Conservation (phyloP, 306 rosid genomes). For the Pterocarpus macrocarpus region DNA sequence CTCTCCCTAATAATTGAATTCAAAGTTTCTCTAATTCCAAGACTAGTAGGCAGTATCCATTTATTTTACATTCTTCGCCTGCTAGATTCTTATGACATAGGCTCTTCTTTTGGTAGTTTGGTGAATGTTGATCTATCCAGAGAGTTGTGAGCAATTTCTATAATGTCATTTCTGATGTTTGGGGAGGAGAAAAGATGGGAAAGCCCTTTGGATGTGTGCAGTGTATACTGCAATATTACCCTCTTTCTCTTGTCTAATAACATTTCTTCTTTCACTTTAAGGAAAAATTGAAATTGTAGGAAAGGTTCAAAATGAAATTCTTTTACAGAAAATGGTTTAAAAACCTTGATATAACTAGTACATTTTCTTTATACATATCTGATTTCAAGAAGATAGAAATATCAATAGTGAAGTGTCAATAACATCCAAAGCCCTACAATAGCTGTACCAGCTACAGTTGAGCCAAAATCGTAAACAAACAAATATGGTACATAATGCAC, state of each 20-base stretch:
- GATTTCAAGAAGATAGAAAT: conserved; percentile 17
- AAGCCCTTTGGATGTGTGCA: background rate
- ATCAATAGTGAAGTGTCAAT: conserved; percentile 16
- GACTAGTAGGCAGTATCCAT: too few species aligned
- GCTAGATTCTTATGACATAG: too few species aligned
- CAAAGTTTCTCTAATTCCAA: too few species aligned
- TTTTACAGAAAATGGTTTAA: conserved; percentile 6
- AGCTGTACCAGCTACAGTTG: conserved; percentile 27
- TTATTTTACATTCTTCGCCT: too few species aligned
- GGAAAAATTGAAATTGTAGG: background rate
- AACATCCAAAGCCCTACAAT: conserved; percentile 20
- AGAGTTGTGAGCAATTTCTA: too few species aligned
- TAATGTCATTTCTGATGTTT: background rate
- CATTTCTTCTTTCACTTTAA: background rate
- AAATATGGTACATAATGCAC: conserved; percentile 20
- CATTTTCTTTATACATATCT: conserved; percentile 1
- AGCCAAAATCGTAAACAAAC: conserved; percentile 36
- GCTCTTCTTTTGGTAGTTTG: too few species aligned
- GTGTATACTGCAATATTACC: background rate
- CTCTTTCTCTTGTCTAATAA: conserved; percentile 3
- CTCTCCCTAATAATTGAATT: too few species aligned
- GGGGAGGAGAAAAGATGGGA: background rate
- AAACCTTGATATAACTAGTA: background rate
- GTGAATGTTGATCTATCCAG: too few species aligned
- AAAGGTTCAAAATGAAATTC: conserved; percentile 15